phyloP scores from a whole-genome alignment of 2,329 filamentous ascomycete species.

The Chaetomiaceae sp. region DNA sequence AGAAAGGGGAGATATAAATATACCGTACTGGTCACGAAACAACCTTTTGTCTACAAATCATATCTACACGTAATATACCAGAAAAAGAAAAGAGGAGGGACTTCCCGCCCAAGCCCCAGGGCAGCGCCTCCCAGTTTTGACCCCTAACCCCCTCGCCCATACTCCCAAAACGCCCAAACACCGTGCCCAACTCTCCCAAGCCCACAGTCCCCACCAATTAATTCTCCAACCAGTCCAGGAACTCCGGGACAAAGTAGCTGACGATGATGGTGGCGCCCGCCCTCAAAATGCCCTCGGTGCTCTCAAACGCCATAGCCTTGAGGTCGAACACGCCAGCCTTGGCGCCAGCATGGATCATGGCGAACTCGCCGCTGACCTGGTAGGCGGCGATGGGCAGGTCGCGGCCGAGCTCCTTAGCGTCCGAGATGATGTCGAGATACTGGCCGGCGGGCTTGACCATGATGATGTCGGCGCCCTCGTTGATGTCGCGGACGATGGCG shows the following conservation, averaged over 20 bases:
- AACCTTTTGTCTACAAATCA: too few species aligned
- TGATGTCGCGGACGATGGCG: constrained; percentile 84
- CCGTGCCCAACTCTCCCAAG: not conserved
- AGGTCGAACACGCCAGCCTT: constrained; percentile 96
- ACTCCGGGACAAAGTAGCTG: constrained; percentile 87
- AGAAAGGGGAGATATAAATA: too few species aligned
- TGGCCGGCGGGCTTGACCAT: constrained; percentile 98
- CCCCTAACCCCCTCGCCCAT: not conserved
- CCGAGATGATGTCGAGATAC: constrained; percentile 95
- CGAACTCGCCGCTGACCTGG: constrained; percentile 94
- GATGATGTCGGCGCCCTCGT: constrained; percentile 93
- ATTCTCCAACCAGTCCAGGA: constrained; percentile 61
- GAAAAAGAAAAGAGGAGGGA: too few species aligned
- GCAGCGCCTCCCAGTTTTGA: not conserved
- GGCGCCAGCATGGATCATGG: constrained; percentile 94
- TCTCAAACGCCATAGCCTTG: constrained; percentile 91
- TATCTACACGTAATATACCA: not conserved
- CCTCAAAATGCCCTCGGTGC: constrained; percentile 85
- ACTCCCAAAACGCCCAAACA: constrained; percentile 11
- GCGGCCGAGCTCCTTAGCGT: constrained; percentile 88
- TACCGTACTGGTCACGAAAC: too few species aligned
- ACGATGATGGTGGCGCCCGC: constrained; percentile 91
- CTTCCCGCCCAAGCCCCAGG: too few species aligned
- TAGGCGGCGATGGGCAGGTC: constrained; percentile 93
- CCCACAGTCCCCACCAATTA: not conserved